phyloP scores from a whole-genome alignment of 2,329 filamentous ascomycete species.

The Alternaria sp. region DNA sequence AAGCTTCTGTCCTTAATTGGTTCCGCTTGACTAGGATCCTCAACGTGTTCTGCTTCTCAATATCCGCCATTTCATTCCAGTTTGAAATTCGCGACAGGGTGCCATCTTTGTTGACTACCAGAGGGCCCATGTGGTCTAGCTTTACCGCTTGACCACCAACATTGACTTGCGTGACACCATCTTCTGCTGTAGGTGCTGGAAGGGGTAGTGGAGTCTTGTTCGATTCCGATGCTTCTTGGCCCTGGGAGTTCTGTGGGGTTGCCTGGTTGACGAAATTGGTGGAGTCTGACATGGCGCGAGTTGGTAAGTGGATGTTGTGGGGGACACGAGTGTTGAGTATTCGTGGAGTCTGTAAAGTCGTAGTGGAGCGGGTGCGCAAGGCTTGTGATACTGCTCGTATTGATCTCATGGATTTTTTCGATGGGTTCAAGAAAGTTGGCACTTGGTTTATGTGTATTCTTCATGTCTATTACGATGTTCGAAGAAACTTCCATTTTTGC shows the following conservation, averaged over 20 bases:
- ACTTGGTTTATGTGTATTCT: not conserved
- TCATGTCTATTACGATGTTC: not conserved
- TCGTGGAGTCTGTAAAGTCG: not conserved
- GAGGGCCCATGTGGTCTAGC: conserved; percentile 74
- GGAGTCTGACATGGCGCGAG: conserved; percentile 4
- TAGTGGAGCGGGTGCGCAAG: not conserved
- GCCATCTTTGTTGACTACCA: conserved; percentile 78
- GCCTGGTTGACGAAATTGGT: not conserved
- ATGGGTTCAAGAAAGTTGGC: not conserved
- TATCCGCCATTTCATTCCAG: conserved; percentile 75
- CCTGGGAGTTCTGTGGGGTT: conserved; percentile 1
- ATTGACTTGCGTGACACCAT: conserved; percentile 33
- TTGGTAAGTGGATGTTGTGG: not conserved
- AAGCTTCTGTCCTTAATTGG: conserved; percentile 65
- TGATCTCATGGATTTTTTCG: not conserved
- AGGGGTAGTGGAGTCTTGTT: conserved; percentile 13
- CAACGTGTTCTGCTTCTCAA: conserved; percentile 73
- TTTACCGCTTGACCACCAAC: conserved; percentile 56
- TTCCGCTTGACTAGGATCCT: conserved; percentile 75
- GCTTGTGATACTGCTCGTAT: not conserved
- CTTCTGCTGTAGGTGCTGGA: conserved; percentile 2
- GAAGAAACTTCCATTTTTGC: not conserved
- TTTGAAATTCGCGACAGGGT: conserved; percentile 76
- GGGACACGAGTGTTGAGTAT: not conserved
- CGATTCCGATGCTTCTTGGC: not conserved